Base-by-base conservation (phyloP, 768 basidiomycete genomes). In the Lactarius akahatsu region DNA sequence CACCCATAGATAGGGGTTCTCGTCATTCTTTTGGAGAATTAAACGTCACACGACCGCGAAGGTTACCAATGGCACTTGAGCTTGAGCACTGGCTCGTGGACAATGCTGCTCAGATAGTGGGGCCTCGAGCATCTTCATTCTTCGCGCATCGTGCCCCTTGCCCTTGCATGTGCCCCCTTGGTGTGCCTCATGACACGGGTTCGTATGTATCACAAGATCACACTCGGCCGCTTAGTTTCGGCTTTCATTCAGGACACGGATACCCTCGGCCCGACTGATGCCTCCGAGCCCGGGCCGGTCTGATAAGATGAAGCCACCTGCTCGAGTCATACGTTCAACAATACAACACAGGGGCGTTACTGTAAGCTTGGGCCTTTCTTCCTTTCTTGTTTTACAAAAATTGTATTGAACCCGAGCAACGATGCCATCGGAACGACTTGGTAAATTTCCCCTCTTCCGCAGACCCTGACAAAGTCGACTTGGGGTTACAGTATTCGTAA, bases 401-500 rank as follows among this genome's bases (percentile, higher is more conserved):
- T 50, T 50, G 23, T 28, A 26, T 23, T 2, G 16, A 41, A 26
- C 20, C 41, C 16, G 10, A 15, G 41, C 6, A 41, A 56, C 32
- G 1, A 66, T 62, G 65, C 32, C 56, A 5, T 43, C 47, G 7
- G 38, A 40, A 43, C 57, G 57, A 26, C 57, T 67, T n/a, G 66
- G 66, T 67, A 63, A 32, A 7, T 16, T 15, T 2, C n/a, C 3
- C 41, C 28, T 30, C 18, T 38, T 6, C 5, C 43, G 50, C 36
- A 2, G 36, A 38, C 50, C 56, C 32, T 57, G 32, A 34, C 9
- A 23, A 13, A n/a, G 11, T 8, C 18, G 20, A 18, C 32, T 11
- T 23, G 34, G 18, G 9, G 23, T 41, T 6, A 45, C 63, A 96
- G 95, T 90, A 30, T 97, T 98, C 75, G 94, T 98, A 20, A 98